Evolutionary conservation across 139 green algal species (phyloP).

Genomic region (Chlorella sp.): DNA sequence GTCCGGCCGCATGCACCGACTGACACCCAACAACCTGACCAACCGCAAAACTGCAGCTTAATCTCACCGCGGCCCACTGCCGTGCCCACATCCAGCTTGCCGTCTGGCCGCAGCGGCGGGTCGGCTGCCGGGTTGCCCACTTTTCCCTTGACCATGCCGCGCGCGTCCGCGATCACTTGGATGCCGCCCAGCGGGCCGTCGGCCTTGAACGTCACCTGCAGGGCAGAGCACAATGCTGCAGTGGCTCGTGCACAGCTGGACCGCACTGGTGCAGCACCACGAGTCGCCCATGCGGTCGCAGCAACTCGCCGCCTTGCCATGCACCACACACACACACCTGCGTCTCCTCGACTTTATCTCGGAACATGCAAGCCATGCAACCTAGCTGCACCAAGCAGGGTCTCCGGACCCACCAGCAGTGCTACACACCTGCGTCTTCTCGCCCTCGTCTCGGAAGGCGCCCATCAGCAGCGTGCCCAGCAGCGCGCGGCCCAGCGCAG

Average conservation of each 20-base stretch:
- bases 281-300: too few relatives aligned
- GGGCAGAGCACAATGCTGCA: too few relatives aligned
- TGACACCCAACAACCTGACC: too few relatives aligned
- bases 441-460: conserved; percentile 80
- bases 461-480: conserved; percentile 86
- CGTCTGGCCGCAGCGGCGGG: conserved; percentile 80
- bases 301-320: too few relatives aligned
- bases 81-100: conserved; percentile 85
- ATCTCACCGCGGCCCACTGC: conserved; percentile 70
- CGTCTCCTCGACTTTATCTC: background rate
- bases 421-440: conserved; percentile 55
- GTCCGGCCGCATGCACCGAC: too few relatives aligned
- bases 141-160: conserved; percentile 77
- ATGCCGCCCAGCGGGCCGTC: conserved; percentile 79
- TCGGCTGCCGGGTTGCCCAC: conserved; percentile 79
- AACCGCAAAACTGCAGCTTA: background rate
- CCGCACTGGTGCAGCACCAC: too few relatives aligned
- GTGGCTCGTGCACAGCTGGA: too few relatives aligned
- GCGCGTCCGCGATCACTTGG: conserved; percentile 66
- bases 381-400: too few relatives aligned
- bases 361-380: too few relatives aligned
- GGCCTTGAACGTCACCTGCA: conserved; percentile 87
- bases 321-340: background rate
- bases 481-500: conserved; percentile 85
- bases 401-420: background rate